These are phyloP conservation scores for Colletotrichum cuscutae DNA, from an alignment of 2,329 filamentous ascomycete genomes.

Conservation along the genomic window DNA sequence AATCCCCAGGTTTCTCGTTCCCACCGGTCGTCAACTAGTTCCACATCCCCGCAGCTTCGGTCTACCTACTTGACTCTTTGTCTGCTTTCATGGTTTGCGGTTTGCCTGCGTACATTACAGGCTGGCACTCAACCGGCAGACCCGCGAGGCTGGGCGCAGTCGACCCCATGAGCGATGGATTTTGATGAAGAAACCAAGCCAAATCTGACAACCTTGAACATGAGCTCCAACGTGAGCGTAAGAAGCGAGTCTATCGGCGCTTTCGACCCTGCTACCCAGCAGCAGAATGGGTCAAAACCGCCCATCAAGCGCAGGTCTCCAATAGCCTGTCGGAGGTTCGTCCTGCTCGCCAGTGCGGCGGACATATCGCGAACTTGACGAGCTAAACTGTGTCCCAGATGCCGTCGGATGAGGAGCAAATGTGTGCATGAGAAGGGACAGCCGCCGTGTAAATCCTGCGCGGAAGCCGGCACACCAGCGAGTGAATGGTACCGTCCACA, in stretches of 20 bases:
- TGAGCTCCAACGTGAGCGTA: conserved; percentile 17
- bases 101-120: not conserved
- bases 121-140: not conserved
- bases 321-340: conserved; percentile 64
- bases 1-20: conserved; percentile 13
- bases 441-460: conserved; percentile 63
- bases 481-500: conserved; percentile 57
- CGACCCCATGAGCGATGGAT: conserved; percentile 28
- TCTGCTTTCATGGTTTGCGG: not conserved
- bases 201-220: conserved; percentile 19
- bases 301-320: conserved; percentile 60
- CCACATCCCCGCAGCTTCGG: conserved; percentile 19
- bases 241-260: conserved; percentile 15
- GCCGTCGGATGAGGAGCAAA: conserved; percentile 67
- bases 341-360: conserved; percentile 18
- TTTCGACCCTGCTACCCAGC: conserved; percentile 11
- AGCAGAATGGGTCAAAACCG: conserved; percentile 29
- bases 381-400: conserved; percentile 49
- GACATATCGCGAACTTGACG: conserved; percentile 3
- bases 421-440: conserved; percentile 60
- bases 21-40: conserved; percentile 4
- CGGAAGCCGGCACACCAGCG: conserved; percentile 57
- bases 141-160: not conserved
- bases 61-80: not conserved
- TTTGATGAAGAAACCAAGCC: conserved; percentile 33